Evolutionary conservation across 192 early-diverging fungal genomes (phyloP).

Genomic region (Coemansia sp.): DNA sequence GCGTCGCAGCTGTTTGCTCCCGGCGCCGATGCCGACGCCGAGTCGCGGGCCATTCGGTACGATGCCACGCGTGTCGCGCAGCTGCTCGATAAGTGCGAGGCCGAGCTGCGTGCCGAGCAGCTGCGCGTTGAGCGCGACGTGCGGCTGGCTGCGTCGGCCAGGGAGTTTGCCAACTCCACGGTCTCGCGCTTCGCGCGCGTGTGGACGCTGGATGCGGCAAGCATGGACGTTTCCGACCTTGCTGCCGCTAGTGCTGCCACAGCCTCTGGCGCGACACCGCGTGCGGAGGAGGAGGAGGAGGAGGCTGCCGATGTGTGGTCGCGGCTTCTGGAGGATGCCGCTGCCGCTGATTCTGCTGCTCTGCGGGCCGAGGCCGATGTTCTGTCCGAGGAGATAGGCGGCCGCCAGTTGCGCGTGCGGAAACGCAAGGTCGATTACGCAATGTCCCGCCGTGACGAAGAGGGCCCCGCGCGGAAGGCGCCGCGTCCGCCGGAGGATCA

Average conservation of each 20-base stretch:
- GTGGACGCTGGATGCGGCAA: constrained; percentile 20
- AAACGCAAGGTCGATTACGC: constrained; percentile 40
- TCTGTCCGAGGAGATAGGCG: constrained; percentile 10
- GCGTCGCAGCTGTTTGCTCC: constrained; percentile 75
- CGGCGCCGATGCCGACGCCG: constrained; percentile 57
- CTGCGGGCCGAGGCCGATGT: neutral
- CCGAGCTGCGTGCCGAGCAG: constrained; percentile 11
- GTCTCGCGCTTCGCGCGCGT: constrained; percentile 30
- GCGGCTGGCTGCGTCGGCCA: neutral
- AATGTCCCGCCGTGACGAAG: neutral
- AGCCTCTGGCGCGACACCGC: neutral
- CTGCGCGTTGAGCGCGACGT: neutral
- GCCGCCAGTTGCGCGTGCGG: constrained; percentile 32
- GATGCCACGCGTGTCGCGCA: neutral
- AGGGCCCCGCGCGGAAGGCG: neutral
- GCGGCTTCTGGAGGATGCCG: constrained; percentile 8
- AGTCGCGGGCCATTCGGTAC: constrained; percentile 28
- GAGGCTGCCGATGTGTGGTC: constrained; percentile 19
- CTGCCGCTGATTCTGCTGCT: neutral
- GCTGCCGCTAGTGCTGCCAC: no score
- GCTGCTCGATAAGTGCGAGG: constrained; percentile 38
- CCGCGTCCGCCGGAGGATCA: neutral
- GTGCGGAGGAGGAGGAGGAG: neutral
- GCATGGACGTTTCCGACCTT: neutral
- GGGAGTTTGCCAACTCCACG: constrained; percentile 4